Evolutionary conservation across 805 yeast species (phyloP), one percentile per base, ranked within the genome.

Genomic region (Schwanniomyces yamadae): DNA sequence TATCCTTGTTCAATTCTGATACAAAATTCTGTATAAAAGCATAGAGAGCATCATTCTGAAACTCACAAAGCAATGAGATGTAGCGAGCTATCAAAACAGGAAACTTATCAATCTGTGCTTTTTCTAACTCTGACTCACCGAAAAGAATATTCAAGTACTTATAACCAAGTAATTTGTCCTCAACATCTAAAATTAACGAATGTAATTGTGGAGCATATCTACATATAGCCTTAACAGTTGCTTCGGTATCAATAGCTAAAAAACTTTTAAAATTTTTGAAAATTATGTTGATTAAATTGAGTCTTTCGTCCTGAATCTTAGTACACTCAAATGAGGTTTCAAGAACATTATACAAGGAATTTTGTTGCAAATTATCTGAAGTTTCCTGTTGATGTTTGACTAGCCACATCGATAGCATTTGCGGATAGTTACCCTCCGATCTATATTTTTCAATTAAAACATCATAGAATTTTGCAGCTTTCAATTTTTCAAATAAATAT

Each of bases 401-500:
- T 16, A 78, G 41, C 81, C 86, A 77, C 1, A 78, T 61, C 33
- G 73, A 72, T 26, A 84, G 55, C 0, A 82, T 71, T 39, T 80
- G 71, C 2, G 77, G 58, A 40, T 66, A 75, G 33, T 63, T 70
- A 13, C 73, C 70, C 40, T 80, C 82, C 1, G 73, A 56, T 26
- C 73, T 58, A 50, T 80, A 84, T 3, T 85, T 46, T 32, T 71
- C 65, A 38, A 80, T 67, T 30, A 88, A 62, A 0, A 83, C 88
- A 25, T 74, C 67, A 48, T 67, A 71, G 50, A 77, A 84, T 10
- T 73, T 70, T 1, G 79, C 80, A 20, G 72, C 65, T 32, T 71
- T 71, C 34, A 86, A 64, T 31, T 71, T 63, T 12, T 69, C 68
- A 6, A 80, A 55, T 28, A 87, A 55, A 14, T 57, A 59, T 1